Base-by-base conservation (phyloP, 1,139 yeast species). In the Pichia sp. region DNA sequence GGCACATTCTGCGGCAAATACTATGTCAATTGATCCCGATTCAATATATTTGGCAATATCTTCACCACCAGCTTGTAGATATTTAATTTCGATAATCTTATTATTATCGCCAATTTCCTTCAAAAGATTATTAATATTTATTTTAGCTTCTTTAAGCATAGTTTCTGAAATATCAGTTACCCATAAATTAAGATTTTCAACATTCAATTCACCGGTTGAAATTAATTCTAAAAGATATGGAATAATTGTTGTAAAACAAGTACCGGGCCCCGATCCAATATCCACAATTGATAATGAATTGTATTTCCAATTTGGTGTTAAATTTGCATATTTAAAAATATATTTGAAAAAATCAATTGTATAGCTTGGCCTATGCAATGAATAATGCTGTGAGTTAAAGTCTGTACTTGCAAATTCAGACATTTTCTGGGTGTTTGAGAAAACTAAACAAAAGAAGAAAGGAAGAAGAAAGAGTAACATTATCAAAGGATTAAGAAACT, bases 251-350 rank as follows among this genome's bases (percentile, higher is more conserved):
- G 35, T n/a, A n/a, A 43, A 37, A 4, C 42, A 35, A 3, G 52
- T 49, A 2, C 96, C 96, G 0, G 96, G 82, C 1, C 96, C 96
- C 59, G 89, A 80, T 0, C 96, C 96, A 20, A 85, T 66, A 62
- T 87, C 96, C 6, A 86, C 60, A 39, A 59, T 34, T 7, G 48
- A 43, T 9, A 47, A 48, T 6, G 38, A 29, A 11, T 23, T 10
- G 6, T n/a, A 32, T 23, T 7, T 35, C 33, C n/a, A 47, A n/a
- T 5, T 35, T 40, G 3, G 6, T 3, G 32, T 30, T 4, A 53
- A 41, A 10, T 35, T 10, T 4, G 43, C 39, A 30, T 73, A 78
- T 1, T 58, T 48, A 6, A 62, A 51, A n/a, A 85, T 55, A 12
- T 65, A 56, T 10, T 68, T 55, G 55, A 71, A 82, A 54, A 84